Base-by-base conservation (phyloP, 2,329 filamentous ascomycete species). In the Fusarium sp. region DNA sequence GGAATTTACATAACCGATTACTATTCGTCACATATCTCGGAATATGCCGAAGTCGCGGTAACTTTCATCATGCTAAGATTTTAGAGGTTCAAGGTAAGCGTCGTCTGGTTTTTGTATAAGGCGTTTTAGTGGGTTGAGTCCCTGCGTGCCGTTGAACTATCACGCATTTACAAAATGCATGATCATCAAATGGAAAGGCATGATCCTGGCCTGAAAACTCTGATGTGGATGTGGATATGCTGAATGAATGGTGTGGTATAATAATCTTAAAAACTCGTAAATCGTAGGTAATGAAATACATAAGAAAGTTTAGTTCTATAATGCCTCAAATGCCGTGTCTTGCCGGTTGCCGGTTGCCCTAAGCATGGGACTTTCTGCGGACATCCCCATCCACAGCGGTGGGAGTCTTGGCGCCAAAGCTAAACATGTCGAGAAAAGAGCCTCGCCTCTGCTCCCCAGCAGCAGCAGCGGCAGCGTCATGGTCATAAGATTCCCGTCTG, bases 361-460 rank as follows among this genome's bases (percentile, higher is more conserved):
- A 62, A 34, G 51, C 45, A 34, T 68, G 65, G 15, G 65, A 68
- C 21, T 65, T 66, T 20, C 65, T 56, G 43, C 65, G 65, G 23
- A 48, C 50, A 30, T 68, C 65, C 2, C 43, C 47, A 6, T 47
- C 64, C 23, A 50, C 49, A 30, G 43, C 38, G 14, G 45, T 52
- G 19, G 59, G 56, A 11, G 65, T 64, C 43, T 56, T 43, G 23
- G 47, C 15, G 4, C 60, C 60, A 40, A 68, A 66, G 6, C 65
- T 30, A 32, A 68, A 66, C 34, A 68, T 57, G 8, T 68, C 65
- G 17, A 68, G 56, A 9, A 68, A 62, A 14, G 65, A 68, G 36
- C 65, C 21, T 36, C 65, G 60, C 57, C 63, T 62, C 39, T 68
- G 39, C 4, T 67, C 45, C 11, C 38, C 39, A 0, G 48, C 43